Conservation (phyloP, 1,284 basidiomycete genomes). For the Boletus smithii region DNA sequence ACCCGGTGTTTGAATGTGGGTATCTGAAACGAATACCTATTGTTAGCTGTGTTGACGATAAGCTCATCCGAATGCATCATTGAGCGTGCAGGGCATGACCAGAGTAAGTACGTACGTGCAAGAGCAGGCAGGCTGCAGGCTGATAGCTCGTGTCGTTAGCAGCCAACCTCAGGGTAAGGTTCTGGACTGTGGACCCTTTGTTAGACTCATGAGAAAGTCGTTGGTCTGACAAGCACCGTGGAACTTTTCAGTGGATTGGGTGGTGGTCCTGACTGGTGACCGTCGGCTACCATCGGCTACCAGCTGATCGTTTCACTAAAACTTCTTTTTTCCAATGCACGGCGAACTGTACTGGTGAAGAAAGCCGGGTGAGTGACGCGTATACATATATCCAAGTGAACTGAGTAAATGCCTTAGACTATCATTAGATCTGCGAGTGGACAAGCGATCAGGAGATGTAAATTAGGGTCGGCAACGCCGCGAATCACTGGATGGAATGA, state of each 20-base stretch:
- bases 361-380: background rate
- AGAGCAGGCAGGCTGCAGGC: background rate
- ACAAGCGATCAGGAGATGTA: background rate
- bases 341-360: background rate
- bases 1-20: background rate
- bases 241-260: too few relatives aligned
- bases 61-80: background rate
- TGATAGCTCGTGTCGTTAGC: background rate
- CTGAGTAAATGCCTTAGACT: background rate
- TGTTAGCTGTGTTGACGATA: background rate
- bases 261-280: too few relatives aligned
- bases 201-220: constrained; percentile 3
- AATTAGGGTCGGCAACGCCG: background rate
- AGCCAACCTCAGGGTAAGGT: constrained; percentile 1
- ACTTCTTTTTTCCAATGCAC: background rate
- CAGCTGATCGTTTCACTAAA: too few relatives aligned
- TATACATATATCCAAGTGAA: background rate
- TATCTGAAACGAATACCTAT: constrained; percentile 8
- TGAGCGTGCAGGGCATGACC: constrained; percentile 1
- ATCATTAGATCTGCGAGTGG: constrained; percentile 4
- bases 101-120: constrained; percentile 15
- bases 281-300: too few relatives aligned
- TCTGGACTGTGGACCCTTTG: constrained; percentile 10
- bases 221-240: too few relatives aligned
- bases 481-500: constrained; percentile 1